These are phyloP conservation scores for Fusarium graminum DNA, from an alignment of 2,329 filamentous ascomycete species.

Conservation along the genomic window DNA sequence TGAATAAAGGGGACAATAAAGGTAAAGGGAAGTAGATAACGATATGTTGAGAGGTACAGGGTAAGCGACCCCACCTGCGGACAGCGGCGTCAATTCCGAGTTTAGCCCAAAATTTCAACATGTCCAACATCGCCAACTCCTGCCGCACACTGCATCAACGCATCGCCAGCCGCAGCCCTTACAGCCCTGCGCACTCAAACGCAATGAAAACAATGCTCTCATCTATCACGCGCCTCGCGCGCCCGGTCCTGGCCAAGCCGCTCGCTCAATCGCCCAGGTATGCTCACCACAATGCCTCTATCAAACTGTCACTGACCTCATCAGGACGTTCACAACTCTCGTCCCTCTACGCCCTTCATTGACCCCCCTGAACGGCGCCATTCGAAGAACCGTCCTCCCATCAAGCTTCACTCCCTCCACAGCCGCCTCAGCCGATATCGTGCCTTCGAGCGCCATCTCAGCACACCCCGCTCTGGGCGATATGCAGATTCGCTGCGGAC, in stretches of 20 bases:
- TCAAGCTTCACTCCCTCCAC: conserved; percentile 51
- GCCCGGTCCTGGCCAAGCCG: conserved; percentile 48
- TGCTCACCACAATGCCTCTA: not conserved
- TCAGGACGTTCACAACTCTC: conserved; percentile 63
- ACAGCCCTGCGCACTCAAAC: conserved; percentile 15
- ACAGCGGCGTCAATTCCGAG: conserved; percentile 40
- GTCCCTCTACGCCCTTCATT: conserved; percentile 64
- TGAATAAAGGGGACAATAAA: not conserved
- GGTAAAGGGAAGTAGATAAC: conserved; percentile 43
- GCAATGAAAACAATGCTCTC: conserved; percentile 48
- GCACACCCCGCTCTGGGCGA: conserved; percentile 65
- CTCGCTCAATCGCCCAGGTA: conserved; percentile 47
- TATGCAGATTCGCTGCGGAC: conserved; percentile 69
- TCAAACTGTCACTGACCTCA: conserved; percentile 16
- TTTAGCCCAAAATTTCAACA: conserved; percentile 48
- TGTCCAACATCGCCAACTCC: conserved; percentile 39
- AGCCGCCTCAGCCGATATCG: conserved; percentile 57
- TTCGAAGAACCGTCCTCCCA: conserved; percentile 51
- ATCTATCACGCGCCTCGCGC: conserved; percentile 51
- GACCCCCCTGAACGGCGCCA: conserved; percentile 49
- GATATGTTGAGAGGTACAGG: conserved; percentile 17
- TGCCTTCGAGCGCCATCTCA: conserved; percentile 62
- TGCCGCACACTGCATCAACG: conserved; percentile 26
- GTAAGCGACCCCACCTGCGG: conserved; percentile 33
- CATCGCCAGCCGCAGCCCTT: conserved; percentile 34